These are phyloP conservation scores for Anthracocystis setariae DNA, from an alignment of 1,284 basidiomycete species.

Conservation along the genomic window DNA sequence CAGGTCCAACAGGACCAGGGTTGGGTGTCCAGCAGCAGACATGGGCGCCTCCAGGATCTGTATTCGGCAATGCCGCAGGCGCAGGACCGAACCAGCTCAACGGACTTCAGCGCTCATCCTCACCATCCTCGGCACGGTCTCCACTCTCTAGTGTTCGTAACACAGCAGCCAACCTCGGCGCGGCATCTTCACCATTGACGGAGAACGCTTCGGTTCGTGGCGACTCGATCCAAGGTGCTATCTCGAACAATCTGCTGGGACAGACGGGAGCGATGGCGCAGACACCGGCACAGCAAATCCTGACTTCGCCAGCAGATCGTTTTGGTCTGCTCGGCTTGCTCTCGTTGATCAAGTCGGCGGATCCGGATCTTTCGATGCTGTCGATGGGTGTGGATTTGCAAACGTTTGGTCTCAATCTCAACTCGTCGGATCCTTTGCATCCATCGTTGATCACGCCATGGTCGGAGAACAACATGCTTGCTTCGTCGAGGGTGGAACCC, in stretches of 20 bases:
- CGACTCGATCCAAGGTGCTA: constrained; percentile 19
- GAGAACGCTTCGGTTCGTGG: constrained; percentile 35
- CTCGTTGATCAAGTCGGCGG: constrained; percentile 88
- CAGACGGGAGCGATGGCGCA: constrained; percentile 48
- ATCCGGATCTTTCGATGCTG: constrained; percentile 85
- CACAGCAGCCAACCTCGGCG: constrained; percentile 28
- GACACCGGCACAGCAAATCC: constrained; percentile 89
- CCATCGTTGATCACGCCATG: constrained; percentile 96
- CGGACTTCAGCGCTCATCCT: constrained; percentile 39
- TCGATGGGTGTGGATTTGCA: constrained; percentile 91
- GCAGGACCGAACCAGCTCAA: constrained; percentile 48
- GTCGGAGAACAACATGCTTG: constrained; percentile 86
- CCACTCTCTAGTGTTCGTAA: constrained; percentile 44
- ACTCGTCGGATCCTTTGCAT: constrained; percentile 83
- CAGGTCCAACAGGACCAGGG: constrained; percentile 38
- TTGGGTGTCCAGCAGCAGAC: constrained; percentile 47
- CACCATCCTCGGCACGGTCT: constrained; percentile 44
- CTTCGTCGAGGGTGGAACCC: constrained; percentile 81
- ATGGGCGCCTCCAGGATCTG: constrained; percentile 42
- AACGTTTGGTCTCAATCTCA: constrained; percentile 90
- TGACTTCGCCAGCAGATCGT: constrained; percentile 91
- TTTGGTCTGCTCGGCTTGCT: constrained; percentile 92
- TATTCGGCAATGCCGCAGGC: constrained; percentile 31
- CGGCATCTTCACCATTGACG: constrained; percentile 43
- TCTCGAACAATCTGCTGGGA: constrained; percentile 7